Evolutionary conservation across 1,284 basidiomycete genomes (phyloP), one percentile per base, ranked within the genome.

Genomic region (Coniophora puteana): DNA sequence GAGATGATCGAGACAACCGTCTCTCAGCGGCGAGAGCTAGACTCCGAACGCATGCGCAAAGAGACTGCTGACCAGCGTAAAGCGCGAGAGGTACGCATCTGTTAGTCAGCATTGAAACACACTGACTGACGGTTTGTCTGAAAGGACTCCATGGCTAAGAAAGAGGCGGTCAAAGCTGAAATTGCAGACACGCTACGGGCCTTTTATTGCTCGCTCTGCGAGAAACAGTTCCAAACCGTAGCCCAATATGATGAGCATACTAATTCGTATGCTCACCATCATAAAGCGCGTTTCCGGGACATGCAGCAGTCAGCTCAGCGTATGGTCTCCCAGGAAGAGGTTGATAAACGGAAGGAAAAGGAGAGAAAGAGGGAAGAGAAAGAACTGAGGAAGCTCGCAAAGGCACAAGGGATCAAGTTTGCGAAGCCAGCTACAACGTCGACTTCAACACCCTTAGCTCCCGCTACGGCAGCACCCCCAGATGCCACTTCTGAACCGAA

Each of bases 241-340:
- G 79, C 83, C 1, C 87, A 89, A 53, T 90, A 86, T 51, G 87
- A 90, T 50, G 87, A 90, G 53, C 87, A 90, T 57, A 87, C 83
- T 36, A 89, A 88, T 51, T 88, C 86, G 3, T 89, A 89, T 51
- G 83, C 86, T 1, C 86, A 89, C 53, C 83, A 87, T 51, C 87
- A 89, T 65, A 88, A 83, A 60, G 82, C 81, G 12, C 80, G 86
- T 28, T 75, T 78, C 57, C 80, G 68, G 49, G 85, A 88, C 52
- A 84, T 89, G 83, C 83, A 87, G 62, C 74, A 77, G 18, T 79
- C 72, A 43, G 69, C 72, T 20, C 62, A 65, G 43, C 80, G 80
- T 7, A 63, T 76, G 20, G 75, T 72, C 45, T 69, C 74, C 16
- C 67, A 75, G 54, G 80, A 76, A 41, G 85, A 85, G 43, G 51